Evolutionary conservation across 2,329 filamentous ascomycete species (phyloP).

Genomic region (Colletotrichum melonis): DNA sequence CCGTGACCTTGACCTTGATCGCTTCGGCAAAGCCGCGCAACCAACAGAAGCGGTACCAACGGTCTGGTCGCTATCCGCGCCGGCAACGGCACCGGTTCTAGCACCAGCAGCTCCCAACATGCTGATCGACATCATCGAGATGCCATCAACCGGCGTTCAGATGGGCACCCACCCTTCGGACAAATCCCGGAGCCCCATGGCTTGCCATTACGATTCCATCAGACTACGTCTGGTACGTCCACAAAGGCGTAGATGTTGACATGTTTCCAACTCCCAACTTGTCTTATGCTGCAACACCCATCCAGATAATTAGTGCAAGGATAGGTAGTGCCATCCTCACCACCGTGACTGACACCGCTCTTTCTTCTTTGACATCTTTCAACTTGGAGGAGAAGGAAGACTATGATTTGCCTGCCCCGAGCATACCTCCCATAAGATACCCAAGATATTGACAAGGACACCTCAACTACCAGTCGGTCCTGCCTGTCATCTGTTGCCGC

Average conservation of each 20-base stretch:
- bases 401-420: background rate
- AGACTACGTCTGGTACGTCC: background rate
- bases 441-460: background rate
- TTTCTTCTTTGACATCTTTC: background rate
- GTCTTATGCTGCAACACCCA: background rate
- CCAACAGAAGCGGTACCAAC: background rate
- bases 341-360: background rate
- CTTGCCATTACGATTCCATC: background rate
- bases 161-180: background rate
- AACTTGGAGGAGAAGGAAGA: background rate
- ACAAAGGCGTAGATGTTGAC: background rate
- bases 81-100: background rate
- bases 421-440: background rate
- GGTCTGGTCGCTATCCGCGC: background rate
- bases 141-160: background rate
- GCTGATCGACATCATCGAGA: background rate
- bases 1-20: background rate
- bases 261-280: background rate
- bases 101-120: background rate
- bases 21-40: background rate
- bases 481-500: background rate
- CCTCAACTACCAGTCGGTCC: background rate
- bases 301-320: background rate
- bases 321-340: background rate
- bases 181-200: background rate